Conservation (phyloP, 805 yeast genomes). For the Pichia membranifaciens region DNA sequence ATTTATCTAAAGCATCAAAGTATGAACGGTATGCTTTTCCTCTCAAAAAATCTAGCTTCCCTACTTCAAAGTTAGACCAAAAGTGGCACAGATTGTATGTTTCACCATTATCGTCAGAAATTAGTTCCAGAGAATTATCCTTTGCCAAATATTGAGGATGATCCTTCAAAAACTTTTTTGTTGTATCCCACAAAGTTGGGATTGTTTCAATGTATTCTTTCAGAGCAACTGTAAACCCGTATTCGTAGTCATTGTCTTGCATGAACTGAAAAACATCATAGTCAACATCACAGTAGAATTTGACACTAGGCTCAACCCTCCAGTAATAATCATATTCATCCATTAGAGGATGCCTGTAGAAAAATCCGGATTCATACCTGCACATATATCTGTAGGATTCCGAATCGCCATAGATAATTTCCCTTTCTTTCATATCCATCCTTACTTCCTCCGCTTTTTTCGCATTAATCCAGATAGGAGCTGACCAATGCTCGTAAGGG, state of each 20-base stretch:
- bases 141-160: conserved; percentile 56
- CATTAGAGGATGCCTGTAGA: conserved; percentile 68
- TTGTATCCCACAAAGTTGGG: conserved; percentile 70
- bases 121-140: conserved; percentile 60
- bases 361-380: conserved; percentile 83
- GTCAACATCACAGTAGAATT: conserved; percentile 72
- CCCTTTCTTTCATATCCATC: conserved; percentile 41
- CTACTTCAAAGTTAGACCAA: conserved; percentile 88
- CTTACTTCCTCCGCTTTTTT: conserved; percentile 53
- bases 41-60: conserved; percentile 66
- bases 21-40: conserved; percentile 59
- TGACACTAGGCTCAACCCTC: conserved; percentile 87
- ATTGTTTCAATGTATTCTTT: conserved; percentile 68
- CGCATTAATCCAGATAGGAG: conserved; percentile 76
- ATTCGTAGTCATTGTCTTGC: conserved; percentile 65
- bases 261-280: conserved; percentile 75
- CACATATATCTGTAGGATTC: conserved; percentile 83
- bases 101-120: conserved; percentile 60
- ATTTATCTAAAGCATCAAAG: conserved; percentile 65
- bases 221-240: conserved; percentile 72
- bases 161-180: conserved; percentile 50
- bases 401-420: conserved; percentile 58
- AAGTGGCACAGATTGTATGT: conserved; percentile 77
- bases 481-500: conserved; percentile 79
- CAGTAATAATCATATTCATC: conserved; percentile 83